Base-by-base conservation (phyloP, 2,329 filamentous ascomycete species). In the Neospermospora avenae region DNA sequence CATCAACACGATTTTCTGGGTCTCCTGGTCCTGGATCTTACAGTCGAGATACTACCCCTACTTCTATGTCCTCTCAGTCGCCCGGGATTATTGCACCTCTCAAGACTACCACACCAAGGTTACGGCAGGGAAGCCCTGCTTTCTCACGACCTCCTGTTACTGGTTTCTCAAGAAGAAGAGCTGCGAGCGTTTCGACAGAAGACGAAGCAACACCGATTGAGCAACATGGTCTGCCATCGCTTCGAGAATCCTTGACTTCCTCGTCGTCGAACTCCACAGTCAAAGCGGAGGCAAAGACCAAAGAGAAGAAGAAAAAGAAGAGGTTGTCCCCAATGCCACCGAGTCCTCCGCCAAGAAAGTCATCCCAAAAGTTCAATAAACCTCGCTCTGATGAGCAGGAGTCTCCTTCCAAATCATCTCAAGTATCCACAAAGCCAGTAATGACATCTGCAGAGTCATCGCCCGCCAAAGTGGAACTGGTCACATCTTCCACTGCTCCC, bases 11-110 rank as follows among this genome's bases (percentile, higher is more conserved):
- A 62, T 91, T 89, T 68, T 90, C 88, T 1, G 89, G 85, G 58
- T 92, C 89, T 0, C 85, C 85, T 1, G 83, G 84, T 1, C 84
- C 87, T 11, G 84, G 87, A 2, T 77, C 84, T 4, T 92, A 91
- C 73, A 92, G 89, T 70, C 82, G 89, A 63, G 88, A 89, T 61
- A 91, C 89, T 0, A 92, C 89, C 3, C 89, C 89, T 6, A 91
- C 88, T 4, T 92, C 89, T 10, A 86, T 89, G 64, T 88, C 86
- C 7, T 92, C 89, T 1, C 87, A 88, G 67, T 92, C 88, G 16
- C 87, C 89, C 3, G 81, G 84, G 3, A 73, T 87, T 4, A 74
- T 84, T 72, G 63, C 78, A 75, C 63, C 78, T 71, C 66, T 79
- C 14, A 71, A 70, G 35, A 45, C 63, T 18, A 67, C 73, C 25